Base-by-base conservation (phyloP, 2,329 filamentous ascomycete genomes). In the Trichoderma sp. region DNA sequence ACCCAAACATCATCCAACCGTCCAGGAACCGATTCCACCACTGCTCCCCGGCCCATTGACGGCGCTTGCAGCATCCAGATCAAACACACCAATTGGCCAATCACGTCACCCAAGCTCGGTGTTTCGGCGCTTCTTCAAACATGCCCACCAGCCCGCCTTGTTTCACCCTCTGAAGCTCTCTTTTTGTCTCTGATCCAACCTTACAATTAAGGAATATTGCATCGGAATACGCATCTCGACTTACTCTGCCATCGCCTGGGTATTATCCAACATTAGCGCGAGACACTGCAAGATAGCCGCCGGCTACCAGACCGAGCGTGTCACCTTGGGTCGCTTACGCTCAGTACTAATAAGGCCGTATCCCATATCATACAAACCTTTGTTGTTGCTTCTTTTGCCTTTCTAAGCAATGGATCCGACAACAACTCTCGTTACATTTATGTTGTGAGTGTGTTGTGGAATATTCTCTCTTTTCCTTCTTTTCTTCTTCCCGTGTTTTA, bases 391-490 rank as follows among this genome's bases (percentile, higher is more conserved):
- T 33, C 18, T 56, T 14, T 53, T 24, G 71, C 24, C 33, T 72
- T 71, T 56, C 71, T 75, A 77, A 77, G 66, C 64, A 81, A 90
- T 91, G 89, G 89, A 91, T 83, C 89, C 89, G 71, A 87, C 87
- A 59, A 93, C 91, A 27, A 92, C 92, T 76, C 89, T 93, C 79
- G 88, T 93, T 81, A 93, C 92, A 76, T 93, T 93, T 82, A 88
- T 91, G 84, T 84, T 92, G 91, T 92, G 86, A 90, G 90, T 91
- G 81, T 75, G 80, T 45, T 53, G 53, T 38, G 38, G 64, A 79
- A 75, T 80, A 29, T 74, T 71, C 16, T 29, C 16, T 50, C 14
- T 11, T 31, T 27, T 50, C 33, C 75, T 75, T 79, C 77, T 75
- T 71, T 56, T 66, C 76, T 79, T 73, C 69, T 77, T 78, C 68